A percentile compares a stretch with the other conserved stretches of the same genome.
Conservation (phyloP, 2,329 filamentous ascomycete genomes). For the Penicillium sp. region DNA sequence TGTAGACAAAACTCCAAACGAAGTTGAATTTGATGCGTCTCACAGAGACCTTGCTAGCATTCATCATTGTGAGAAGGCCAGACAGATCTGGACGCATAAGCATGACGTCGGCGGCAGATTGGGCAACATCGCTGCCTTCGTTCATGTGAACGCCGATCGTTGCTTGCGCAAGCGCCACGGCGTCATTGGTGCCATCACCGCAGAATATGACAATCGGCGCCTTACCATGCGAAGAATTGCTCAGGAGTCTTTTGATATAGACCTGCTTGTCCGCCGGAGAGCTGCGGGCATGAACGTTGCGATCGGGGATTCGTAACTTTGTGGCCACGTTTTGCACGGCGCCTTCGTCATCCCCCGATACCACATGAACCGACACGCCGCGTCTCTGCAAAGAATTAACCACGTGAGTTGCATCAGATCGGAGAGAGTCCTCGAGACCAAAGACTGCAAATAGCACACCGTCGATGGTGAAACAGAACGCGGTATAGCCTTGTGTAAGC, state of each 20-base stretch:
- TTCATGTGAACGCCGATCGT: background rate
- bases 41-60: background rate
- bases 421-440: slow-evolving; percentile 49
- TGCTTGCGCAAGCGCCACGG: background rate
- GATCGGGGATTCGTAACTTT: background rate
- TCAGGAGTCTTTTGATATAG: background rate
- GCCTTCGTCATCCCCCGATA: background rate
- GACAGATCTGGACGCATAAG: background rate
- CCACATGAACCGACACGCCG: slow-evolving; percentile 42
- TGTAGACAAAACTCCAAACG: background rate
- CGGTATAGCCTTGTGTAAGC: slow-evolving; percentile 45
- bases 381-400: slow-evolving; percentile 51
- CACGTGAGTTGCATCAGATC: slow-evolving; percentile 51
- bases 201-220: background rate
- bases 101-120: background rate
- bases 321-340: background rate
- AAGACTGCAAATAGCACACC: slow-evolving; percentile 46
- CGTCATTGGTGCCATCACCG: background rate
- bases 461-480: slow-evolving; percentile 57
- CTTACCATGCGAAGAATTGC: background rate
- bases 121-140: background rate
- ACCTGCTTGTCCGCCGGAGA: background rate
- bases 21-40: background rate
- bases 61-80: background rate
- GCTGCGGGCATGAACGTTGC: background rate